Percentiles rank a stretch among this genome's conserved stretches.
Evolutionary conservation across 805 yeast species (phyloP).

Genomic region (Myxozyma melibiosi): DNA sequence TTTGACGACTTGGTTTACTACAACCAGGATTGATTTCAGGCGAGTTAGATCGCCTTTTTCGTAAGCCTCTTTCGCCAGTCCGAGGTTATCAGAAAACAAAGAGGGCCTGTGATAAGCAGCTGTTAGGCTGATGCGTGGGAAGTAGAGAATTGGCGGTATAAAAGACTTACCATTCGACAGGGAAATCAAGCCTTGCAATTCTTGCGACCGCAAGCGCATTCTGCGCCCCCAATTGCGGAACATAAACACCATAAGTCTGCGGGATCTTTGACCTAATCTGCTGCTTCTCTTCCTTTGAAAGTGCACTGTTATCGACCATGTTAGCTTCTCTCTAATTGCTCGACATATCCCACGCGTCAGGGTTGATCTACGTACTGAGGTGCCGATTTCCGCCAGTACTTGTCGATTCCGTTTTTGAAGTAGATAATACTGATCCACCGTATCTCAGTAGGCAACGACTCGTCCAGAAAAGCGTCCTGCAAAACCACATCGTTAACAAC

Average conservation of each 20-base stretch:
- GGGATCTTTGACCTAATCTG: conserved; percentile 64
- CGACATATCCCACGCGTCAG: not conserved
- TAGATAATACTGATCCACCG: conserved; percentile 88
- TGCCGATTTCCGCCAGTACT: conserved; percentile 77
- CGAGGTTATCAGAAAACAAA: conserved; percentile 61
- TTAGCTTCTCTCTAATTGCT: not conserved
- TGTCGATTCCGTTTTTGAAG: conserved; percentile 84
- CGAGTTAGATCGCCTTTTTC: conserved; percentile 49
- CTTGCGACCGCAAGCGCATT: conserved; percentile 81
- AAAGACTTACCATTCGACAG: conserved; percentile 80
- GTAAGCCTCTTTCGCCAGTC: conserved; percentile 44
- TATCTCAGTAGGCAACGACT: conserved; percentile 59
- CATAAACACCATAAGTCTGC: conserved; percentile 63
- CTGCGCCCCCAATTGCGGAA: conserved; percentile 74
- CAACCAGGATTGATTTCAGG: conserved; percentile 63
- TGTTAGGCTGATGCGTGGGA: not conserved
- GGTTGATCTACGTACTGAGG: conserved; percentile 45
- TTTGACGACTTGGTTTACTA: conserved; percentile 78
- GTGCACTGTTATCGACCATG: conserved; percentile 40
- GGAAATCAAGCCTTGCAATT: conserved; percentile 83
- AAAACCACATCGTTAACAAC: not conserved
- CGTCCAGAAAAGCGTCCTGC: conserved; percentile 60
- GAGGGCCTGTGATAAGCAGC: conserved; percentile 47
- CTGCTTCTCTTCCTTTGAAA: conserved; percentile 67
- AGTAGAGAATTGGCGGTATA: not conserved